phyloP scores from a whole-genome alignment of 495 filamentous ascomycete species.

The Tetracladium setigerum region DNA sequence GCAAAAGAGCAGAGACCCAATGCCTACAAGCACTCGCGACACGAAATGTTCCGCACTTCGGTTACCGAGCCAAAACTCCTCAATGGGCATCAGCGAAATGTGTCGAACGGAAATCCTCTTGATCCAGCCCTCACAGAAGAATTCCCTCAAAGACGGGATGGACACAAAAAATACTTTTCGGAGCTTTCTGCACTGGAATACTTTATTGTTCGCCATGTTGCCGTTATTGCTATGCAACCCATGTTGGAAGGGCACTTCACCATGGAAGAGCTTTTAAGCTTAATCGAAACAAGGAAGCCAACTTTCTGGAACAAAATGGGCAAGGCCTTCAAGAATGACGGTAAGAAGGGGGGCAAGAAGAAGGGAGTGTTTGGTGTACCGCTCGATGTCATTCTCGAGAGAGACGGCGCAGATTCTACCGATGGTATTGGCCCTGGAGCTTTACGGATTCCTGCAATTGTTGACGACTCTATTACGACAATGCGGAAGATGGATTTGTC shows the following conservation, averaged over 20 bases:
- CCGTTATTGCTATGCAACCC: slow-evolving; percentile 91
- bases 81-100: slow-evolving; percentile 69
- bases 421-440: slow-evolving; percentile 91
- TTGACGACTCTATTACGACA: slow-evolving; percentile 86
- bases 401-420: slow-evolving; percentile 90
- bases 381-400: slow-evolving; percentile 78
- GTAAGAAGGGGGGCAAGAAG: slow-evolving; percentile 73
- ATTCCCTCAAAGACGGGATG: slow-evolving; percentile 35
- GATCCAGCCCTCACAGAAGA: slow-evolving; percentile 34
- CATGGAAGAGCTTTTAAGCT: slow-evolving; percentile 85
- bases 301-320: slow-evolving; percentile 98
- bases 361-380: slow-evolving; percentile 90
- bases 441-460: slow-evolving; percentile 76
- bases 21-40: slow-evolving; percentile 67
- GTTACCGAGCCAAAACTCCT: slow-evolving; percentile 57
- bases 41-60: slow-evolving; percentile 62
- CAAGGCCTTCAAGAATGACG: slow-evolving; percentile 86
- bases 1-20: slow-evolving; percentile 86
- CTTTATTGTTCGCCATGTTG: slow-evolving; percentile 93
- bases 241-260: slow-evolving; percentile 84
- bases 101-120: slow-evolving; percentile 57
- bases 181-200: slow-evolving; percentile 94
- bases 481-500: slow-evolving; percentile 99
- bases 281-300: slow-evolving; percentile 89
- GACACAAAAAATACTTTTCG: slow-evolving; percentile 79